These are phyloP conservation scores for Magnusiomyces clavatus DNA, from an alignment of 1,139 yeast species.

Conservation along the genomic window DNA sequence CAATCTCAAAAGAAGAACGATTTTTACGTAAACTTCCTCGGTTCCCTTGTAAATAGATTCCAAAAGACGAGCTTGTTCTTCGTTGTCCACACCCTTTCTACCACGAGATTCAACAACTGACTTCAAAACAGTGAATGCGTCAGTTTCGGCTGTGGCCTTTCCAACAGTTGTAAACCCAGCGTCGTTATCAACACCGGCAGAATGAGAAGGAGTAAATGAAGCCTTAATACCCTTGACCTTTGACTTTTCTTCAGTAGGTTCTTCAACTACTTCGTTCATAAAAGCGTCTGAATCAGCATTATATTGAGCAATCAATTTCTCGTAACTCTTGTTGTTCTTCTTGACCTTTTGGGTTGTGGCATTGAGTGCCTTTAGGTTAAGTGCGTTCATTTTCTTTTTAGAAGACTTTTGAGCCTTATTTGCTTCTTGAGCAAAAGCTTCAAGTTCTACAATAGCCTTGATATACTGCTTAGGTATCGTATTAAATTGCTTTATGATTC, in stretches of 20 bases:
- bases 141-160: slow-evolving; percentile 28
- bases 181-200: slow-evolving; percentile 23
- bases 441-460: slow-evolving; percentile 62
- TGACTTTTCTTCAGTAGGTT: slow-evolving; percentile 39
- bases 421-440: slow-evolving; percentile 55
- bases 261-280: slow-evolving; percentile 32
- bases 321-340: slow-evolving; percentile 67
- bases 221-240: slow-evolving; percentile 6
- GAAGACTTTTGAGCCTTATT: slow-evolving; percentile 49
- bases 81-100: slow-evolving; percentile 83
- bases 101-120: slow-evolving; percentile 85
- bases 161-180: slow-evolving; percentile 38
- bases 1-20: slow-evolving; percentile 71
- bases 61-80: slow-evolving; percentile 65
- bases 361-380: slow-evolving; percentile 81
- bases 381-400: slow-evolving; percentile 71
- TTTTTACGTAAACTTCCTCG: slow-evolving; percentile 59
- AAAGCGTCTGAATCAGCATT: slow-evolving; percentile 67
- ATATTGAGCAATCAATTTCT: slow-evolving; percentile 49
- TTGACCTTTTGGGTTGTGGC: slow-evolving; percentile 82
- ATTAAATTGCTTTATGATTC: slow-evolving; percentile 66
- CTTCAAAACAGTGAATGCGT: slow-evolving; percentile 59
- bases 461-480: slow-evolving; percentile 66
- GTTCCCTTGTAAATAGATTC: slow-evolving; percentile 55
- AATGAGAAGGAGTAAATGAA: slow-evolving; percentile 11